Percentiles rank a stretch among this genome's conserved stretches.
Conservation (phyloP, 2,329 filamentous ascomycete species). For the Ceratocystis destructans region DNA sequence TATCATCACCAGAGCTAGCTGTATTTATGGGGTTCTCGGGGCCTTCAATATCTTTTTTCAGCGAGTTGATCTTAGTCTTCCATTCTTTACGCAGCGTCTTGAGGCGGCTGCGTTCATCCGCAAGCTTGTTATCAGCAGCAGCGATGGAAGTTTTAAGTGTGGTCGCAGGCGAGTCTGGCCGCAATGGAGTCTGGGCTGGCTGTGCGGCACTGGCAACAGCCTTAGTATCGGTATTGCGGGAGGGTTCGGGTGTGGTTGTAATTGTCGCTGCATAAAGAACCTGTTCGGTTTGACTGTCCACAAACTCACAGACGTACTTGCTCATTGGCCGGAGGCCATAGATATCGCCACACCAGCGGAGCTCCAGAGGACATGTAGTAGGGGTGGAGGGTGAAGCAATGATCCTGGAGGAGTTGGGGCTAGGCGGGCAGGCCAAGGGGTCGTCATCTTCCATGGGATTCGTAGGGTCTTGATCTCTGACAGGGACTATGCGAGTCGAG, state of each 20-base stretch:
- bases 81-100: slow-evolving; percentile 63
- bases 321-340: slow-evolving; percentile 56
- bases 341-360: slow-evolving; percentile 58
- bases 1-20: slow-evolving; percentile 60
- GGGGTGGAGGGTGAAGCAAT: slow-evolving; percentile 19
- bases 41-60: slow-evolving; percentile 62
- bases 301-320: slow-evolving; percentile 67
- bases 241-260: slow-evolving; percentile 45
- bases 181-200: slow-evolving; percentile 43
- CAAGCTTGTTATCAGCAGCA: slow-evolving; percentile 54
- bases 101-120: slow-evolving; percentile 53
- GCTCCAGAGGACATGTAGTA: slow-evolving; percentile 27
- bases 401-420: not conserved
- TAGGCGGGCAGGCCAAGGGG: slow-evolving; percentile 17
- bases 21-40: slow-evolving; percentile 53
- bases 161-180: slow-evolving; percentile 62
- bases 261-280: slow-evolving; percentile 60
- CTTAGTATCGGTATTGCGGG: slow-evolving; percentile 25
- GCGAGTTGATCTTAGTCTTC: slow-evolving; percentile 50
- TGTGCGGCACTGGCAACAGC: slow-evolving; percentile 22
- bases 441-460: slow-evolving; percentile 21
- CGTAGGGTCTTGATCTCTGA: slow-evolving; percentile 24
- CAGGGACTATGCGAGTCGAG: slow-evolving; percentile 53
- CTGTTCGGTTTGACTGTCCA: slow-evolving; percentile 50
- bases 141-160: slow-evolving; percentile 65